Evolutionary conservation across 2,329 filamentous ascomycete species (phyloP), one percentile per base, ranked within the genome.

Genomic region (Sporothrix brasiliensis): DNA sequence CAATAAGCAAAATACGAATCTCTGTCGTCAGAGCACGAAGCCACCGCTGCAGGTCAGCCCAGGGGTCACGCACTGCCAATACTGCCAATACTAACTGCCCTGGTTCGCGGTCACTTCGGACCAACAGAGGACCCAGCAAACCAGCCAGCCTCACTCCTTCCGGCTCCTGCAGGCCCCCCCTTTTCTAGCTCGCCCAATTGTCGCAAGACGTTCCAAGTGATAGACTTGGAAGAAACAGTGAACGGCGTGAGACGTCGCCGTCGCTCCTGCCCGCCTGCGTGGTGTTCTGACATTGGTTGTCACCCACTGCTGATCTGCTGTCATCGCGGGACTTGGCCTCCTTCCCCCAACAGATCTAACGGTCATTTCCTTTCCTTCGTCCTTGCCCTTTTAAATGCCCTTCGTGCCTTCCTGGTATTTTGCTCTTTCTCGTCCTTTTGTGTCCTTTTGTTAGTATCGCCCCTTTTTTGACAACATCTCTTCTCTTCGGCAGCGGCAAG

Each of bases 271-370:
- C 61, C 65, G 21, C 30, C 41, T 27, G 30, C 13, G 49, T 53
- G 30, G 27, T 54, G 63, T 53, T 53, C 47, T 39, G 49, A 67
- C 49, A 19, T 53, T 52, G 47, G 24, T 27, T 50, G 21, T 53
- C 63, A 24, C 47, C 30, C 65, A 13, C n/a, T 67, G 54, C 54
- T 44, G 58, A 52, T 54, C 50, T 27, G 34, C 65, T 67, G 65
- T 54, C 65, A 56, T 54, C 50, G 52, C 63, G 47, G 61, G 63
- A 66, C 63, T 50, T 52, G 63, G 47, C 63, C 47, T 52, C 47
- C 27, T 34, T 66, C 24, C 54, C 44, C 68, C 68, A 65, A 44
- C 34, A 11, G 34, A 52, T n/a, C 41, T 58, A 54, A 65, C 58
- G 24, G 52, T 41, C 39, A 19, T 52, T 50, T 52, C 41, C 39